Conservation (phyloP, 108 stramenopile species). For the Nannochloropsis granulata region DNA sequence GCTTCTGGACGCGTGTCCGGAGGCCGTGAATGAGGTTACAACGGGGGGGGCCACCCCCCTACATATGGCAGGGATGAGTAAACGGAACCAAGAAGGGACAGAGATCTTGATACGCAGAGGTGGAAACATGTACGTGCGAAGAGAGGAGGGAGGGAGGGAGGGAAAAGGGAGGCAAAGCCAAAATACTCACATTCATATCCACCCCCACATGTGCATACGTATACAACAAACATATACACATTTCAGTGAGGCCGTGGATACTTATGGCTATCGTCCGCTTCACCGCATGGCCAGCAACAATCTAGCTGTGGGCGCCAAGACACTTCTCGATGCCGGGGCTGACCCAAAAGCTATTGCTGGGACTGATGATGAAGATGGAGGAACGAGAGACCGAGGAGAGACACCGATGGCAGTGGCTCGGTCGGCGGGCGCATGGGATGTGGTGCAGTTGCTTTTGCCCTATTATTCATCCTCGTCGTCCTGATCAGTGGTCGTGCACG, state of each 20-base stretch:
- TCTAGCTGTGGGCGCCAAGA: conserved; percentile 50
- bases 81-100: conserved; percentile 23
- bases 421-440: background rate
- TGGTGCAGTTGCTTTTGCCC: background rate
- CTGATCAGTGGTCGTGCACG: too few relatives aligned
- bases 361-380: background rate
- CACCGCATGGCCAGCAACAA: conserved; percentile 73
- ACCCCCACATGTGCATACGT: background rate
- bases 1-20: conserved; percentile 47
- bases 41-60: conserved; percentile 65
- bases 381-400: background rate
- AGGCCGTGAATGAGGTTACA: conserved; percentile 48
- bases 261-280: conserved; percentile 58
- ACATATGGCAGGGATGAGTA: conserved; percentile 62
- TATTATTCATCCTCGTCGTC: background rate
- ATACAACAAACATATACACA: background rate
- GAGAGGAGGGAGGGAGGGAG: background rate
- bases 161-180: too few relatives aligned
- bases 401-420: background rate
- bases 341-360: background rate
- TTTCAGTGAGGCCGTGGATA: conserved; percentile 37
- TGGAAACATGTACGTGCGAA: conserved; percentile 41
- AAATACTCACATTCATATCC: too few relatives aligned
- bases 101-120: conserved; percentile 44
- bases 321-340: conserved; percentile 14